These are phyloP conservation scores for Geranomyces michiganensis DNA, from an alignment of 192 early-diverging fungal genomes.

Conservation along the genomic window DNA sequence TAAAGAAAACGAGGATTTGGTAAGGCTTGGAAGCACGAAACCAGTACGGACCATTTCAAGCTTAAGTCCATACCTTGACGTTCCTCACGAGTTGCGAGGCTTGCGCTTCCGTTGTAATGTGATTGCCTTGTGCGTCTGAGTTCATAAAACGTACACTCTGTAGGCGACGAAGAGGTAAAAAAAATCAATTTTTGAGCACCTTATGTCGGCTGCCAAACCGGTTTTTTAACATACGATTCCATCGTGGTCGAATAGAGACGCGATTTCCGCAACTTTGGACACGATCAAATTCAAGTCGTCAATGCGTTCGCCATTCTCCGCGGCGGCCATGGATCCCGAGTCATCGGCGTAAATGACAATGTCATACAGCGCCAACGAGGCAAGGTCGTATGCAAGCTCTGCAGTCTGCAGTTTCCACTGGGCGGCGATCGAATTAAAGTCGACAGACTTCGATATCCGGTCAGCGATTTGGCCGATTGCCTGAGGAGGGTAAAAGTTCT, in stretches of 20 bases:
- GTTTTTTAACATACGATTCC: slow-evolving; percentile 35
- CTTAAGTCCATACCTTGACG: too few relatives aligned
- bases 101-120: slow-evolving; percentile 27
- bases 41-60: too few relatives aligned
- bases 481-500: slow-evolving; percentile 29
- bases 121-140: slow-evolving; percentile 28
- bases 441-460: slow-evolving; percentile 20
- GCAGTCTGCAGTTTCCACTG: slow-evolving; percentile 26
- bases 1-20: too few relatives aligned
- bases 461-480: slow-evolving; percentile 29
- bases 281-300: slow-evolving; percentile 39
- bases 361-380: slow-evolving; percentile 35
- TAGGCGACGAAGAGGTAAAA: background rate
- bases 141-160: slow-evolving; percentile 41
- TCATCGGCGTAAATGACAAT: slow-evolving; percentile 33
- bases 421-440: slow-evolving; percentile 19
- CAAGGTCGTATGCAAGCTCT: slow-evolving; percentile 34
- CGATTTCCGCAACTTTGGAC: slow-evolving; percentile 31
- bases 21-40: too few relatives aligned
- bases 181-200: too few relatives aligned
- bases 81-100: slow-evolving; percentile 10
- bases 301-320: slow-evolving; percentile 34
- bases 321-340: slow-evolving; percentile 31
- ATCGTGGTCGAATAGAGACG: slow-evolving; percentile 35
- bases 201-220: too few relatives aligned